Percentiles rank a stretch among this genome's conserved stretches.
These are phyloP conservation scores for Eucalyptus pumila DNA, from an alignment of 345 rosid species.

Conservation along the genomic window DNA sequence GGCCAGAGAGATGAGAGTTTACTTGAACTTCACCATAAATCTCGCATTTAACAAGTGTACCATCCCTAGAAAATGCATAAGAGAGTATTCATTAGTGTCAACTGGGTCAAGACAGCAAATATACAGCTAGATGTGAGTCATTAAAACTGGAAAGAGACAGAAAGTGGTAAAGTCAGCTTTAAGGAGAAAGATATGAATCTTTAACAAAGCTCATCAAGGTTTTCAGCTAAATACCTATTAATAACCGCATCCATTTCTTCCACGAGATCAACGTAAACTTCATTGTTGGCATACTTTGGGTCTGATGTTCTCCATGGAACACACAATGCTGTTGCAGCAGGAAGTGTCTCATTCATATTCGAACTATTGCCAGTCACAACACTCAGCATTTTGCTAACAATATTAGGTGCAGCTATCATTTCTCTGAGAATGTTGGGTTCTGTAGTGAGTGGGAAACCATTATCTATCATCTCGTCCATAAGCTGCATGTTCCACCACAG, in stretches of 20 bases:
- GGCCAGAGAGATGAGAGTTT: conserved; percentile 80
- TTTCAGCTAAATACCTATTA: conserved; percentile 39
- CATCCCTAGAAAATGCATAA: conserved; percentile 36
- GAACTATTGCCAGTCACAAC: conserved; percentile 91
- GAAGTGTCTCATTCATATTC: conserved; percentile 73
- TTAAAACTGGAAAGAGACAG: background rate
- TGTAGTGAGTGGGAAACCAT: conserved; percentile 94
- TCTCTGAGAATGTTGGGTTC: conserved; percentile 85
- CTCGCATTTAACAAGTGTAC: conserved; percentile 51
- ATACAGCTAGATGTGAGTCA: background rate
- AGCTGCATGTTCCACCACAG: conserved; percentile 34
- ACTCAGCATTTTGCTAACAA: conserved; percentile 85
- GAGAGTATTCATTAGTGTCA: background rate
- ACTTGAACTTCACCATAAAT: conserved; percentile 82
- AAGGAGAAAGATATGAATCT: background rate
- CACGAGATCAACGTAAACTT: conserved; percentile 85
- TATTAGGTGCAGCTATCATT: conserved; percentile 92
- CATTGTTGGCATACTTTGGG: conserved; percentile 73
- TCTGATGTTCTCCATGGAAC: conserved; percentile 93
- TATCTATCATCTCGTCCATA: conserved; percentile 97
- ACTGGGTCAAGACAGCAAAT: background rate
- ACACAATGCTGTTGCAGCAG: conserved; percentile 77
- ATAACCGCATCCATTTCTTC: conserved; percentile 92
- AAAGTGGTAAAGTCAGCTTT: background rate
- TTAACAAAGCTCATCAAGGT: background rate